Evolutionary conservation across 805 yeast genomes (phyloP), one percentile per base, ranked within the genome.

Genomic region (Candida montana): DNA sequence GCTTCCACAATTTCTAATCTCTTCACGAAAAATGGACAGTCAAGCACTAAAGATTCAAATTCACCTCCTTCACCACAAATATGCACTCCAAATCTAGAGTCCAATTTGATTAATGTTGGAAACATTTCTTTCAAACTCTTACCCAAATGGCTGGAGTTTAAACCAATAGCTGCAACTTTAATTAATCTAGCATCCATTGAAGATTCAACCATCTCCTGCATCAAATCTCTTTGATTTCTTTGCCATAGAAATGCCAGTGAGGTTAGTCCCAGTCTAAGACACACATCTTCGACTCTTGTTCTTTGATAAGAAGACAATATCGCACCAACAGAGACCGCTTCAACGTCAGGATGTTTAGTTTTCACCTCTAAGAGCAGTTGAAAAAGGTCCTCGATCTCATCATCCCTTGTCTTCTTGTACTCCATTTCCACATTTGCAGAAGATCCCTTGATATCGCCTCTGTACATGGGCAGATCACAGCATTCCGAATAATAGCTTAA

Each of bases 21-120:
- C 35, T 74, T 67, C 26, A 64, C 65, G 64, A 91, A 93, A 46
- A 87, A 81, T 0, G 96, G 95, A 1, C 95, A 87, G 61, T 93
- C 96, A 23, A 93, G 67, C 3, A 91, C 98, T 51, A 91, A 66
- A 0, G 96, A 83, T 60, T 93, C 99, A 61, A 88, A 93, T 61
- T 93, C 99, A 1, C 99, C 99, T 27, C 99, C 99, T 67, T 93
- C 99, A 12, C 99, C 99, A 65, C 99, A 93, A 0, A 93, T 79
- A 59, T 91, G 96, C 12, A 90, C 85, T 2, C 90, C 95, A 62
- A 77, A 90, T 60, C 67, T 64, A 9, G 58, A 45, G 58, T 89
- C 83, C 46, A 90, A 64, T 31, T 67, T 66, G 11, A 67, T 48
- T 57, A 93, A 61, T 0, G 66, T 72, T 1, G 87, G 83, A 41